Evolutionary conservation across 768 basidiomycete genomes (phyloP).

Genomic region (Calocybe cyanea): DNA sequence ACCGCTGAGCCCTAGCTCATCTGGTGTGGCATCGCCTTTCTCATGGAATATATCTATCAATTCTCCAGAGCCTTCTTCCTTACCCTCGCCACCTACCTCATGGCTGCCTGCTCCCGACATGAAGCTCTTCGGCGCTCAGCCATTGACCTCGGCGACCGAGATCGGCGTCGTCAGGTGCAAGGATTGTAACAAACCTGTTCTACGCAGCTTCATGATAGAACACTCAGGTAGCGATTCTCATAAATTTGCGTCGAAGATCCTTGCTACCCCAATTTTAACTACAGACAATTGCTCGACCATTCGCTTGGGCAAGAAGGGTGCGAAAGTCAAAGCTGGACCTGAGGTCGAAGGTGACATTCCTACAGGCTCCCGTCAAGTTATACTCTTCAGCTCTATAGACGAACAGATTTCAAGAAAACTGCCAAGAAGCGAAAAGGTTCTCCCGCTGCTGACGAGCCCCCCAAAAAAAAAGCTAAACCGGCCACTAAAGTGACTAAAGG

Average conservation of each 20-base stretch:
- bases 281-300: conserved; percentile 62
- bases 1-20: conserved; percentile 28
- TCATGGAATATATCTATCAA: conserved; percentile 54
- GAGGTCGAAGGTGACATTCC: conserved; percentile 34
- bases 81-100: conserved; percentile 73
- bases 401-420: conserved; percentile 40
- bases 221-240: conserved; percentile 55
- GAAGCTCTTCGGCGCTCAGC: conserved; percentile 81
- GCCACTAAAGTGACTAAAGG: conserved; percentile 73
- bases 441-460: conserved; percentile 65
- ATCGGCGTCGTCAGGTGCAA: conserved; percentile 71
- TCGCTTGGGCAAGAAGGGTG: conserved; percentile 49
- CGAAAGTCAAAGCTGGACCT: conserved; percentile 51
- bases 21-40: conserved; percentile 39
- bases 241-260: not conserved
- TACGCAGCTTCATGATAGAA: conserved; percentile 70
- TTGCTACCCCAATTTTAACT: conserved; percentile 3
- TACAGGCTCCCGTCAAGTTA: conserved; percentile 6
- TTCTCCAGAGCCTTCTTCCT: conserved; percentile 33
- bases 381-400: conserved; percentile 9
- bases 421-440: conserved; percentile 80
- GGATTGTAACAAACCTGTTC: conserved; percentile 78
- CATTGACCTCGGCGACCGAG: conserved; percentile 57
- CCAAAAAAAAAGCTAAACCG: conserved; percentile 75
- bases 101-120: conserved; percentile 86